These are phyloP conservation scores for Sarocladium oryzae DNA, from an alignment of 2,329 filamentous ascomycete species.

Conservation along the genomic window DNA sequence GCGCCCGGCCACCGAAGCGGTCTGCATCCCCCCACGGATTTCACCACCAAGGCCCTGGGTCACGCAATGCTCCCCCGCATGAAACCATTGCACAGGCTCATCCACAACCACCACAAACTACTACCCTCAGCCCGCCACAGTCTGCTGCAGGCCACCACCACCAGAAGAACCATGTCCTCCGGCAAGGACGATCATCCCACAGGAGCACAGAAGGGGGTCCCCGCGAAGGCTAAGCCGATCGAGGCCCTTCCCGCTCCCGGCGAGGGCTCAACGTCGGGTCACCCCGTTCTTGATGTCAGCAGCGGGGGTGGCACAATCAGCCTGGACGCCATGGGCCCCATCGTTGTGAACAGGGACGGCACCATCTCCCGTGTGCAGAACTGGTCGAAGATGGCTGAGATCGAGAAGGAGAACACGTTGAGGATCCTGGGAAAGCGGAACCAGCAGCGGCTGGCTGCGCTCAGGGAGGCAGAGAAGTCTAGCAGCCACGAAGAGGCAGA, in stretches of 20 bases:
- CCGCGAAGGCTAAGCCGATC: not conserved
- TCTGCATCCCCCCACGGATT: not conserved
- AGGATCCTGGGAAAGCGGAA: constrained; percentile 64
- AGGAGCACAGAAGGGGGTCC: not conserved
- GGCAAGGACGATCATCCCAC: not conserved
- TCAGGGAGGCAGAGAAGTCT: constrained; percentile 26
- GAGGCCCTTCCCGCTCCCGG: constrained; percentile 1
- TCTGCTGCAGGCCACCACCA: not conserved
- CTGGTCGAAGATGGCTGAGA: constrained; percentile 64
- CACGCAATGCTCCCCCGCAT: constrained; percentile 8
- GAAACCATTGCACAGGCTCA: not conserved
- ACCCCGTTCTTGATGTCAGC: constrained; percentile 26
- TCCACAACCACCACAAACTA: not conserved
- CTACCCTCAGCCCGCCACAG: not conserved
- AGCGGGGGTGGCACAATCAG: constrained; percentile 35
- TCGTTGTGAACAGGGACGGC: constrained; percentile 69
- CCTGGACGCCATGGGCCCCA: constrained; percentile 63
- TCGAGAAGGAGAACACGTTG: constrained; percentile 61
- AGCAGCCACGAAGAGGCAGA: not conserved
- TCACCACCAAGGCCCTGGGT: constrained; percentile 9
- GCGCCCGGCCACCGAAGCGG: too few relatives aligned
- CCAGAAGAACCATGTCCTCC: not conserved
- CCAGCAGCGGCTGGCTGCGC: constrained; percentile 49
- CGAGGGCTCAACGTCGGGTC: not conserved
- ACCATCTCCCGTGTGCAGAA: constrained; percentile 65